Evolutionary conservation across 108 stramenopile genomes (phyloP).

Genomic region (Nitzschia sp.): DNA sequence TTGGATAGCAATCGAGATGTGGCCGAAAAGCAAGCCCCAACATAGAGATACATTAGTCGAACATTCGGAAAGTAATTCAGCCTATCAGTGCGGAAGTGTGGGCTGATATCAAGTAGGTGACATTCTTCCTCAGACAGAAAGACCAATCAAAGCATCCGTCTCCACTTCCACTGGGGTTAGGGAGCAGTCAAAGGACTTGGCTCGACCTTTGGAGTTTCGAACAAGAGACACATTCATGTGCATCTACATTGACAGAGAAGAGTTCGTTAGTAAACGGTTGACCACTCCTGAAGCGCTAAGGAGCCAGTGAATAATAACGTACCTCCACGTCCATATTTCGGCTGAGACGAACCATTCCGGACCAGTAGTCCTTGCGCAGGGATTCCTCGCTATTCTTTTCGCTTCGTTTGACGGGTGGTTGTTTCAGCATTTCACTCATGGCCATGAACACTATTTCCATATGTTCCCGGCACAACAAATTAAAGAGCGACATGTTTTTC

Average conservation of each 20-base stretch:
- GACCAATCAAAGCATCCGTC: too few species aligned
- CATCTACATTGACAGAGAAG: constrained; percentile 40
- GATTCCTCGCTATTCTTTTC: not conserved
- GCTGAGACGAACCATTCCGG: constrained; percentile 52
- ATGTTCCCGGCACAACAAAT: constrained; percentile 68
- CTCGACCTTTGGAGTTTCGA: constrained; percentile 59
- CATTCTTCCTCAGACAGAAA: too few species aligned
- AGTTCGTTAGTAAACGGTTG: too few species aligned
- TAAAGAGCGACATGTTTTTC: constrained; percentile 74
- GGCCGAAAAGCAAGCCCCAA: too few species aligned
- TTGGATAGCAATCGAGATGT: too few species aligned
- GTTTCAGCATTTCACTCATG: constrained; percentile 75
- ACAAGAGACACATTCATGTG: constrained; percentile 75
- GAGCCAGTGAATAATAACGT: constrained; percentile 8
- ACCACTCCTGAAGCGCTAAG: not conserved
- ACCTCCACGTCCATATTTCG: constrained; percentile 44
- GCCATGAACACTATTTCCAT: constrained; percentile 79
- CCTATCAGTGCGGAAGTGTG: too few species aligned
- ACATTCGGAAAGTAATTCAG: too few species aligned
- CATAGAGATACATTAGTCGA: too few species aligned
- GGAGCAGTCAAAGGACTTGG: constrained; percentile 83
- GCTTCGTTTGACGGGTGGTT: constrained; percentile 4
- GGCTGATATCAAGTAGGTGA: too few species aligned
- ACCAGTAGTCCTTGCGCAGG: constrained; percentile 52
- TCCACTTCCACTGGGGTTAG: constrained; percentile 27